Evolutionary conservation across 805 yeast genomes (phyloP).

Genomic region (Yarrowia sp.): DNA sequence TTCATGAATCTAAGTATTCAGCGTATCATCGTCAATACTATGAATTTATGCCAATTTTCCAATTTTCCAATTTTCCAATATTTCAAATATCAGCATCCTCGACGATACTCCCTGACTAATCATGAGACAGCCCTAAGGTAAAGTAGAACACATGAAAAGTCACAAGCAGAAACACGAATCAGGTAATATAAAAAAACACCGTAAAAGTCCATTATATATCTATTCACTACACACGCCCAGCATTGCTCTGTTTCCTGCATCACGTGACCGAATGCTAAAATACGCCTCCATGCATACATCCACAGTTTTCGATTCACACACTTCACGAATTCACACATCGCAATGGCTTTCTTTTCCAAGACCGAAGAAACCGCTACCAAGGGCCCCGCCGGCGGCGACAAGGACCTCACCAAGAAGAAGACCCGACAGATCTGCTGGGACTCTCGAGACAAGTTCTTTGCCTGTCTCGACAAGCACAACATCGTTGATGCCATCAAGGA

Average conservation of each 20-base stretch:
- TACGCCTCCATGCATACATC: not conserved
- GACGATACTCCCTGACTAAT: no score
- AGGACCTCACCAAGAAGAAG: constrained; percentile 52
- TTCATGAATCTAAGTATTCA: no score
- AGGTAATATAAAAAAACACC: no score
- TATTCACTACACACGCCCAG: no score
- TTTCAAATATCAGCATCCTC: no score
- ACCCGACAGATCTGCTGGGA: constrained; percentile 86
- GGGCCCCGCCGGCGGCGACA: constrained; percentile 25
- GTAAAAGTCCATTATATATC: no score
- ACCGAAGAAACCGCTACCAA: constrained; percentile 2
- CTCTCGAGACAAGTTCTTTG: constrained; percentile 72
- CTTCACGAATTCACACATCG: not conserved
- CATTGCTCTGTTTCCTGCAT: not conserved
- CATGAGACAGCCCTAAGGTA: no score
- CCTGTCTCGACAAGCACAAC: constrained; percentile 65
- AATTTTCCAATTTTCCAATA: no score
- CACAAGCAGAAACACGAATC: no score
- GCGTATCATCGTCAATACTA: no score
- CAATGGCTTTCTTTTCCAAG: constrained; percentile 4
- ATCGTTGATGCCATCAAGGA: constrained; percentile 62
- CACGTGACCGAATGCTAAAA: constrained; percentile 5
- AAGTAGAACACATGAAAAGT: no score
- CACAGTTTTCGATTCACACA: not conserved
- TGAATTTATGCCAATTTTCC: no score